These are phyloP conservation scores for Aspergillus ibericus DNA, from an alignment of 2,329 filamentous ascomycete species.

Conservation along the genomic window DNA sequence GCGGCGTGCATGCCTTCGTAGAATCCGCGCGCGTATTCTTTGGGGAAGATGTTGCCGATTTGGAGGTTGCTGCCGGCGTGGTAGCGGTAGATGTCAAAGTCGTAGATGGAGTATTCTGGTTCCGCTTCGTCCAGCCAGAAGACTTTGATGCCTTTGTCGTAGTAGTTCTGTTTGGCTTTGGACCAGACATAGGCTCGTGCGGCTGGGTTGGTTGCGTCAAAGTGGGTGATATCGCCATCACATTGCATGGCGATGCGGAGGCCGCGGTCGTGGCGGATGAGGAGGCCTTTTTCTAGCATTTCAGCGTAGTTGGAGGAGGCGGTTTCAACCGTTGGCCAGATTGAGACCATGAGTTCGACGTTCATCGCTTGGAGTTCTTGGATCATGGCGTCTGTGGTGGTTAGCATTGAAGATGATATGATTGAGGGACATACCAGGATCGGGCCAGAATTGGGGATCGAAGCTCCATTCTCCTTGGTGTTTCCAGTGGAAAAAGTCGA, in stretches of 20 bases:
- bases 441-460: slow-evolving; percentile 64
- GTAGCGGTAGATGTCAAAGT: slow-evolving; percentile 68
- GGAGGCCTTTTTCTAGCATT: slow-evolving; percentile 61
- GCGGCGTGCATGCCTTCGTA: slow-evolving; percentile 58
- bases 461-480: slow-evolving; percentile 68
- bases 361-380: slow-evolving; percentile 58
- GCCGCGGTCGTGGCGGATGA: slow-evolving; percentile 63
- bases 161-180: slow-evolving; percentile 61
- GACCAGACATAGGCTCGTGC: slow-evolving; percentile 61
- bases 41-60: slow-evolving; percentile 62
- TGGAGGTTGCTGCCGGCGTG: slow-evolving; percentile 54
- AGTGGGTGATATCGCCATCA: slow-evolving; percentile 60
- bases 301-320: slow-evolving; percentile 60
- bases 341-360: slow-evolving; percentile 67
- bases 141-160: slow-evolving; percentile 59
- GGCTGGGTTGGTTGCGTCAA: slow-evolving; percentile 63
- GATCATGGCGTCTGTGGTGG: slow-evolving; percentile 58
- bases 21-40: slow-evolving; percentile 59
- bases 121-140: slow-evolving; percentile 73
- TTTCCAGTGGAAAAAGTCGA: slow-evolving; percentile 69
- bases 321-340: slow-evolving; percentile 67
- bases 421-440: slow-evolving; percentile 49
- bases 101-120: slow-evolving; percentile 62
- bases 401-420: neutral
- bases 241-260: slow-evolving; percentile 60